Evolutionary conservation across 371 early-diverging fungal genomes (phyloP).

Genomic region (Mucor velutinosus): DNA sequence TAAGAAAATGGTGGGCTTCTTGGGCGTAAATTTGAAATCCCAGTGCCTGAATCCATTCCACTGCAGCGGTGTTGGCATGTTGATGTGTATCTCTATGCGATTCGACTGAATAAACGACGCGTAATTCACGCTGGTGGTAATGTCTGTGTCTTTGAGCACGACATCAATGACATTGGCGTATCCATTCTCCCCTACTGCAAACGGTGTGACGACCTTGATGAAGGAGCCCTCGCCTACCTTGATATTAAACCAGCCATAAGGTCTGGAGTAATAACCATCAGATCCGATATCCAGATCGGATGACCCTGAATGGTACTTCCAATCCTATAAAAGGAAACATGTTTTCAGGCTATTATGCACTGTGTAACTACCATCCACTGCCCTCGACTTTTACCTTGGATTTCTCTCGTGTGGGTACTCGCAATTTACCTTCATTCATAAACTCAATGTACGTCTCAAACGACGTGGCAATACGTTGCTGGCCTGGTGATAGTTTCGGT

Average conservation of each 20-base stretch:
- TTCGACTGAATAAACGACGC: constrained; percentile 59
- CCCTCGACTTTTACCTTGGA: constrained; percentile 60
- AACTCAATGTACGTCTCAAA: constrained; percentile 74
- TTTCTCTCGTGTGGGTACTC: constrained; percentile 75
- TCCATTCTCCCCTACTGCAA: constrained; percentile 57
- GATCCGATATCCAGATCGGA: constrained; percentile 42
- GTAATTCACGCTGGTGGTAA: constrained; percentile 76
- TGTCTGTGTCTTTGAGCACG: constrained; percentile 49
- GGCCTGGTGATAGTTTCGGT: constrained; percentile 53
- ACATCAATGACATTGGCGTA: constrained; percentile 56
- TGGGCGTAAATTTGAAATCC: constrained; percentile 56
- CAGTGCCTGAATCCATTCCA: constrained; percentile 81
- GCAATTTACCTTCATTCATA: constrained; percentile 59
- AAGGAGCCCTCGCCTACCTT: constrained; percentile 60
- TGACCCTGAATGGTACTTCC: constrained; percentile 55
- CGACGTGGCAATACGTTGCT: constrained; percentile 57
- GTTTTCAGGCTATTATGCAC: neutral
- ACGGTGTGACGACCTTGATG: constrained; percentile 65
- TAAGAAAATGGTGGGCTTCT: constrained; percentile 56
- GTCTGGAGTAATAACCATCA: constrained; percentile 57
- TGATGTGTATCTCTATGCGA: constrained; percentile 57
- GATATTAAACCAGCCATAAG: constrained; percentile 82
- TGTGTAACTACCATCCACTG: neutral
- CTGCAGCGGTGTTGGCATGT: constrained; percentile 68
- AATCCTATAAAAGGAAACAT: constrained; percentile 54